Percentiles rank a stretch among this genome's conserved stretches.
Evolutionary conservation across 2,329 filamentous ascomycete species (phyloP).

Genomic region (Trichoderma pleuroti): DNA sequence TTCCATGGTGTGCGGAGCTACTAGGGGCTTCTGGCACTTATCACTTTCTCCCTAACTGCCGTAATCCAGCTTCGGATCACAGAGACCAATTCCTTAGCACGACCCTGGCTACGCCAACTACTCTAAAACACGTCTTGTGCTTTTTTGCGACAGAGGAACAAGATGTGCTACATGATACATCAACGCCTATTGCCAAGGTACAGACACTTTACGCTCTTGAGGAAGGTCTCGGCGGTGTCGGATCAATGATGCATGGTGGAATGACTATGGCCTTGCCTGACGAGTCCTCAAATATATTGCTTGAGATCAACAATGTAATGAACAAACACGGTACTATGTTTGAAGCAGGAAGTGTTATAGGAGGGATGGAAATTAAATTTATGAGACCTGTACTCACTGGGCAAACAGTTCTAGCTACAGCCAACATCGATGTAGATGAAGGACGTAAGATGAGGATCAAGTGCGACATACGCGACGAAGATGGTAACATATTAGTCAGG

Average conservation of each 20-base stretch:
- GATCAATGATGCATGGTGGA: neutral
- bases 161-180: neutral
- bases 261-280: neutral
- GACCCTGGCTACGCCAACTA: neutral
- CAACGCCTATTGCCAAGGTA: neutral
- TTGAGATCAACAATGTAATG: neutral
- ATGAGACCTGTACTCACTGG: neutral
- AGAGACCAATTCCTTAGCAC: neutral
- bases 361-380: neutral
- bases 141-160: neutral
- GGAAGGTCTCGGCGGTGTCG: neutral
- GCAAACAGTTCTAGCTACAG: neutral
- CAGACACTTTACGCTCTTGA: neutral
- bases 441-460: neutral
- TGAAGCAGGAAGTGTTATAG: neutral
- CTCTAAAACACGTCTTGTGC: neutral
- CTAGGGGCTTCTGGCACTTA: neutral
- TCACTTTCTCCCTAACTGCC: neutral
- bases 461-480: neutral
- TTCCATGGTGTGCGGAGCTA: neutral
- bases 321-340: neutral
- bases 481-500: neutral
- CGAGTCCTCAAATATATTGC: neutral
- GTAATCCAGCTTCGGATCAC: neutral
- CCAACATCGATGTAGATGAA: neutral